Evolutionary conservation across 768 basidiomycete genomes (phyloP), one percentile per base, ranked within the genome.

Genomic region (Epithele typhae): DNA sequence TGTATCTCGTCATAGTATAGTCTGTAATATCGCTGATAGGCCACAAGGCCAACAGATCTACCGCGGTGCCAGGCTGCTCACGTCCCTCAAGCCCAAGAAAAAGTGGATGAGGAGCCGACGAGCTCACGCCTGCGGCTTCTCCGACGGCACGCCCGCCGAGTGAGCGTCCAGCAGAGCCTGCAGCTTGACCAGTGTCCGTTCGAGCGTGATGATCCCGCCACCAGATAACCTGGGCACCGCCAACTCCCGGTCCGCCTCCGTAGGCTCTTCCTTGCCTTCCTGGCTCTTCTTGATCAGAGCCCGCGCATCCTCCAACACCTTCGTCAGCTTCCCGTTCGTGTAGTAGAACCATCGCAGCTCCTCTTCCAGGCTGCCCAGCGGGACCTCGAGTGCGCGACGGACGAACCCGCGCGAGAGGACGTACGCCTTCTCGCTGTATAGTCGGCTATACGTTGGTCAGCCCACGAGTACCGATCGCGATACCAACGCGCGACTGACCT

Each of bases 361-460:
- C 4, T 68, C 54, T 49, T 85, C 84, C 22, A 96, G 67, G 7
- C 81, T 77, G 30, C 80, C 75, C 4, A 82, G 77, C 18, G 91
- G 89, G 22, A 84, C 70, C 67, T 91, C 87, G 23, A 94, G 78
- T 11, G 92, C 92, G 15, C 88, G 83, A n/a, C 86, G 83, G 40
- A 94, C 82, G 61, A 95, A 96, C 7, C 84, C 88, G 24, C 92
- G 77, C 10, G 92, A 92, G 33, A 95, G 74, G 32, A 94, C 89
- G 56, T 87, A 94, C 4, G 91, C 92, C 63, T 93, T 93, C 67
- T 96, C 93, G 63, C 76, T 93, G 69, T 96, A 95, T 11, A 95
- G 65, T 36, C 92, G 90, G 58, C 92, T 93, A 57, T 30, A 14
- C 14, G 27, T 30, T 7, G 14, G 27, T 30, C 27, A 14, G 8